These are phyloP conservation scores for Arthrinium phaeospermum DNA, from an alignment of 2,329 filamentous ascomycete species.

Conservation along the genomic window DNA sequence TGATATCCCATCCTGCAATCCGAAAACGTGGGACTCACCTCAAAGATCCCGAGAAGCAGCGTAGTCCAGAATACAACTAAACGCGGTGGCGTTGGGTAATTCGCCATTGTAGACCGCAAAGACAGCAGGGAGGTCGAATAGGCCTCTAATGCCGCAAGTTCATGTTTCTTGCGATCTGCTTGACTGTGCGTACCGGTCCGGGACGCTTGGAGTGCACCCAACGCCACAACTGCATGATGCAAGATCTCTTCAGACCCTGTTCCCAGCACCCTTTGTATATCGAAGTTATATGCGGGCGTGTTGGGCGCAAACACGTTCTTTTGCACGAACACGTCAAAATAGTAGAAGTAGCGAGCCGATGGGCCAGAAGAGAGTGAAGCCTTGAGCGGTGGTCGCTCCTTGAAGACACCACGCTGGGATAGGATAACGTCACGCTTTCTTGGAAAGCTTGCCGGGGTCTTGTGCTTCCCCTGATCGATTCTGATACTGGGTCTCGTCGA, in stretches of 20 bases:
- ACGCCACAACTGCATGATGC: conserved; percentile 8
- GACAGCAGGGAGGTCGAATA: conserved; percentile 15
- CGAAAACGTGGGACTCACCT: conserved; percentile 18
- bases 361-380: background rate
- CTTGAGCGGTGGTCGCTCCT: background rate
- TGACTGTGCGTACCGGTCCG: background rate
- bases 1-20: too few species aligned
- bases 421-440: background rate
- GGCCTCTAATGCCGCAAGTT: background rate
- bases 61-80: conserved; percentile 24
- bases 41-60: conserved; percentile 23
- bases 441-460: conserved; percentile 1
- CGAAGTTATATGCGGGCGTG: background rate
- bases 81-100: background rate
- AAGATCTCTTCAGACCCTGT: background rate
- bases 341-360: conserved; percentile 17
- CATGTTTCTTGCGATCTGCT: background rate
- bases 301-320: conserved; percentile 18
- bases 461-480: conserved; percentile 21
- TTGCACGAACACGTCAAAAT: conserved; percentile 21
- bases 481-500: background rate
- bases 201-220: conserved; percentile 15
- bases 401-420: background rate
- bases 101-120: conserved; percentile 5
- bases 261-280: conserved; percentile 14